A percentile compares a stretch with the other conserved stretches of the same genome.
Conservation (phyloP, 1,284 basidiomycete genomes). For the Tranzscheliella williamsii region DNA sequence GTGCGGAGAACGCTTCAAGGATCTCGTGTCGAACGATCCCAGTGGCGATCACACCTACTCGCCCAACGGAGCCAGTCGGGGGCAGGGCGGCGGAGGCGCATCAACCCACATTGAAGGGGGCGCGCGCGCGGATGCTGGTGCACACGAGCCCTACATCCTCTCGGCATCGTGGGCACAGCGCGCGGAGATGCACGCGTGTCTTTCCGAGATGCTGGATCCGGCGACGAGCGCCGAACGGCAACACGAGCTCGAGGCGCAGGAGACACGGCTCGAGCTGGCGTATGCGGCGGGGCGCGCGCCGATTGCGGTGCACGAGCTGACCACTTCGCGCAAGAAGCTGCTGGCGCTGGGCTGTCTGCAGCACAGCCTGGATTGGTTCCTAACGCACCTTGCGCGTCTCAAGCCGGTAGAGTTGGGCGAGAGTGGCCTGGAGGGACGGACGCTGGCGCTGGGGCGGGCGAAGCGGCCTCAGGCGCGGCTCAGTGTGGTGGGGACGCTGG, state of each 20-base stretch:
- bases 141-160: slow-evolving; percentile 13
- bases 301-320: slow-evolving; percentile 66
- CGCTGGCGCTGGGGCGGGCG: not conserved
- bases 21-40: slow-evolving; percentile 66
- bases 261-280: slow-evolving; percentile 30
- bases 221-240: slow-evolving; percentile 1
- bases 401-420: slow-evolving; percentile 14
- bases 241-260: slow-evolving; percentile 31
- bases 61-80: too few species aligned
- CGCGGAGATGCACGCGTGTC: slow-evolving; percentile 74
- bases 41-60: not conserved
- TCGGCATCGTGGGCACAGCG: slow-evolving; percentile 58
- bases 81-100: not conserved
- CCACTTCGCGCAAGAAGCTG: slow-evolving; percentile 75
- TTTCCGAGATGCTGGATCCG: slow-evolving; percentile 67
- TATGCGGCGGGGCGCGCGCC: slow-evolving; percentile 10
- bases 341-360: slow-evolving; percentile 78
- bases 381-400: slow-evolving; percentile 35
- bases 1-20: slow-evolving; percentile 83
- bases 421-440: slow-evolving; percentile 56
- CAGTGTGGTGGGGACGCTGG: slow-evolving; percentile 16
- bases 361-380: slow-evolving; percentile 67
- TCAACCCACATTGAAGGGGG: not conserved
- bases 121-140: not conserved
- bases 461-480: slow-evolving; percentile 28